Conservation (phyloP, 2,329 filamentous ascomycete species). For the Fusarium citri region DNA sequence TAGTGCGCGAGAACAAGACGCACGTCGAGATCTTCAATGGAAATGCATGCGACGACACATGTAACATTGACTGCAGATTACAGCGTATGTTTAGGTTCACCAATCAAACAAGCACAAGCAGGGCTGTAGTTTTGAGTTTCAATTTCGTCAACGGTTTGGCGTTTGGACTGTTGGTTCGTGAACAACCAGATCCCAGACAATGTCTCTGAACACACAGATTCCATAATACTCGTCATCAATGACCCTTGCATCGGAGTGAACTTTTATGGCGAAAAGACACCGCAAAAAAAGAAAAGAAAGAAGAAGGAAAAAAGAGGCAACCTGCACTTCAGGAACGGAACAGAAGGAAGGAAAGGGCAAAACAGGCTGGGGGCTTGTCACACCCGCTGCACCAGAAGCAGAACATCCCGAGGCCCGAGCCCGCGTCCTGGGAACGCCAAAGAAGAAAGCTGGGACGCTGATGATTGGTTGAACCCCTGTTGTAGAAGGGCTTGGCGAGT, state of each 20-base stretch:
- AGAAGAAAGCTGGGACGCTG: slow-evolving; percentile 43
- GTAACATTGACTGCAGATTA: neutral
- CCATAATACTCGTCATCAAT: neutral
- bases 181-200: neutral
- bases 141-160: neutral
- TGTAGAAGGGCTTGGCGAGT: slow-evolving; percentile 17
- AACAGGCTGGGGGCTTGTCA: slow-evolving; percentile 37
- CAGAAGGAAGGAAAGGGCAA: neutral
- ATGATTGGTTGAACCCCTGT: slow-evolving; percentile 42
- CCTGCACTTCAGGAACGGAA: neutral
- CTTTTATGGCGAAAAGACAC: neutral
- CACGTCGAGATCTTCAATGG: neutral
- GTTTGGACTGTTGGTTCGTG: neutral
- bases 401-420: slow-evolving; percentile 49
- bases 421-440: slow-evolving; percentile 47
- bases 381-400: slow-evolving; percentile 41
- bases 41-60: neutral
- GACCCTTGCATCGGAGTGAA: neutral
- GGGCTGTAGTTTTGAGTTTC: neutral
- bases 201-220: neutral
- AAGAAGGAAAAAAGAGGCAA: neutral
- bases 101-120: neutral
- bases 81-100: neutral
- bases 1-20: neutral
- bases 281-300: neutral